phyloP scores from a whole-genome alignment of 768 basidiomycete species.

The Sporobolomyces pararoseus region DNA sequence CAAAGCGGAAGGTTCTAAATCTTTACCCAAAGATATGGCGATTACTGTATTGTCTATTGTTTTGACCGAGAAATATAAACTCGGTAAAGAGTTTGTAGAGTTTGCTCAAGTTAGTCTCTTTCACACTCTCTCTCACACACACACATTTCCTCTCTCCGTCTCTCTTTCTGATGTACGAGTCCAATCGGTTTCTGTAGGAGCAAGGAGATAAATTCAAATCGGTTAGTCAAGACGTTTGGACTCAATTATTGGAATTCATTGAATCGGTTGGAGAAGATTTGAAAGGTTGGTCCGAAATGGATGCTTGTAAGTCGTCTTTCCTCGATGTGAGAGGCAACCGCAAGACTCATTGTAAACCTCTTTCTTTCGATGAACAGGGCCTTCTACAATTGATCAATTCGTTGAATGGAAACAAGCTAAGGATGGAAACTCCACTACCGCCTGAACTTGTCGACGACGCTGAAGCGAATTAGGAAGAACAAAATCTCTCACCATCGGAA shows the following conservation, averaged over 20 bases:
- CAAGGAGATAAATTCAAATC: constrained; percentile 65
- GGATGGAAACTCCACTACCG: neutral
- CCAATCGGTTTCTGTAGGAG: no score
- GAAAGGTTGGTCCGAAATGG: constrained; percentile 69
- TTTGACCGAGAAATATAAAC: constrained; percentile 62
- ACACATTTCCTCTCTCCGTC: no score
- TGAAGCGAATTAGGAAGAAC: neutral
- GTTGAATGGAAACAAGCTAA: constrained; percentile 60
- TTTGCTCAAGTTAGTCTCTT: no score
- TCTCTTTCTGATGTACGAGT: no score
- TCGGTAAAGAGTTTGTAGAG: constrained; percentile 62
- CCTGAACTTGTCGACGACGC: no score
- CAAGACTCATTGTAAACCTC: constrained; percentile 9
- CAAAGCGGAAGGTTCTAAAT: constrained; percentile 63
- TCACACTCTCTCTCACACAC: no score
- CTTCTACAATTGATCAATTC: constrained; percentile 74
- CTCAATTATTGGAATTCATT: constrained; percentile 73
- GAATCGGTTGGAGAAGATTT: constrained; percentile 60
- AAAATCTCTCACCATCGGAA: neutral
- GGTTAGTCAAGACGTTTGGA: constrained; percentile 80
- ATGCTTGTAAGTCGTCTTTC: constrained; percentile 54
- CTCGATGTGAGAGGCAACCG: neutral
- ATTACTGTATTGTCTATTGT: constrained; percentile 72
- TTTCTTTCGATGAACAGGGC: constrained; percentile 66
- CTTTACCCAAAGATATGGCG: constrained; percentile 58